Evolutionary conservation across 2,329 filamentous ascomycete genomes (phyloP), one percentile per base, ranked within the genome.

Genomic region (Ceratocystis variospora): DNA sequence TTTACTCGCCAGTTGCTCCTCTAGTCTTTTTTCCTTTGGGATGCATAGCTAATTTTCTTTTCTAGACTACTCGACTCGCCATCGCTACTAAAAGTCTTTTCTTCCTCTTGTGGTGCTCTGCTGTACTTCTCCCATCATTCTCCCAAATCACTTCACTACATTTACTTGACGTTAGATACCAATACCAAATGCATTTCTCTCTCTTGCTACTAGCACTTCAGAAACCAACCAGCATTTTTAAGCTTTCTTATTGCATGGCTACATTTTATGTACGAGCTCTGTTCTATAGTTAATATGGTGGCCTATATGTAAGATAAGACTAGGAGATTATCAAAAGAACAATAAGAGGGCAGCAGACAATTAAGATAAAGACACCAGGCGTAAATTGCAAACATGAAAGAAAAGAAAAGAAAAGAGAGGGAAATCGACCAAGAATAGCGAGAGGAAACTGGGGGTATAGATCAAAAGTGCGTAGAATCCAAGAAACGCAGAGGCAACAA

Each of bases 41-140:
- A 44, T 59, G 12, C 28, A 33, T 7, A 25, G 37, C 61, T 61
- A 15, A 37, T 15, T 31, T 28, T 37, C 7, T 55, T 62, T 55
- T 17, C 46, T 64, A 73, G 73, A 75, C 66, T 76, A 76, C 66
- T 76, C 74, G 37, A 76, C 75, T 5, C 72, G 75, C 28, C 75
- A 76, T 67, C 71, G 74, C 68, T 76, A 76, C 68, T 76, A 72
- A 68, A 41, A 8, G 22, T 46, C 25, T 53, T 5, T 64, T 45
- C 7, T 33, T 19, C 33, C 17, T 50, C 33, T 33, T n/a, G 25
- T 5, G 25, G 25, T 12, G 10, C 28, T 33, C 31, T 41, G 2
- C 22, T 62, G 37, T 15, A 41, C 37, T 15, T 17, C 7, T 62
- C 48, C 2, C n/a, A 10, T 8, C 17, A n/a, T 15, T 22, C 28